phyloP scores from a whole-genome alignment of 805 yeast genomes.

The Barnettozyma vustinii region DNA sequence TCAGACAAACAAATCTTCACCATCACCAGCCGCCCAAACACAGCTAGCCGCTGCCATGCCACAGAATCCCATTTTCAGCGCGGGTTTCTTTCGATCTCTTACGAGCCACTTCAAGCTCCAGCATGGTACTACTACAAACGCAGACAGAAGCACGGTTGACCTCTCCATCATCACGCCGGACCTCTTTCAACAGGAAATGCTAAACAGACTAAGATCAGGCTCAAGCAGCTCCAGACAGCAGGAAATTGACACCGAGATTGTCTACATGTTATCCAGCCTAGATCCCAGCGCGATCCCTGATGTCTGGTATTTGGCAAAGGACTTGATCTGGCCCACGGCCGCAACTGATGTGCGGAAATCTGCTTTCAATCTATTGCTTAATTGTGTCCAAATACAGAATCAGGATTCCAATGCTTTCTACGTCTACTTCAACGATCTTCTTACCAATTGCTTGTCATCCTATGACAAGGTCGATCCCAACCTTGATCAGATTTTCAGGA shows the following conservation, averaged over 20 bases:
- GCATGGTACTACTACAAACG: slow-evolving; percentile 13
- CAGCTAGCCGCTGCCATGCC: slow-evolving; percentile 7
- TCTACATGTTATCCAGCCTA: slow-evolving; percentile 44
- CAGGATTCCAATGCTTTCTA: slow-evolving; percentile 43
- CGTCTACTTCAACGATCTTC: slow-evolving; percentile 56
- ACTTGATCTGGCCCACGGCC: slow-evolving; percentile 38
- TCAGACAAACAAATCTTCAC: not conserved
- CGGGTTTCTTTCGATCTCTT: slow-evolving; percentile 24
- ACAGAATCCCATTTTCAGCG: slow-evolving; percentile 8
- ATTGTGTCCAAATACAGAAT: slow-evolving; percentile 48
- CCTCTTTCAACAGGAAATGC: slow-evolving; percentile 33
- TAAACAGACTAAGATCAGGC: slow-evolving; percentile 35
- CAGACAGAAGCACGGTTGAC: slow-evolving; percentile 29
- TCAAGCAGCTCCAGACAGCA: slow-evolving; percentile 36
- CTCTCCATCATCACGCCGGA: slow-evolving; percentile 42
- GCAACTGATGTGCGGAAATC: slow-evolving; percentile 30
- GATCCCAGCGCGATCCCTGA: slow-evolving; percentile 60
- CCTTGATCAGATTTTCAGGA: slow-evolving; percentile 43
- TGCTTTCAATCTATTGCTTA: slow-evolving; percentile 46
- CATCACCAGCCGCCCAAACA: not conserved
- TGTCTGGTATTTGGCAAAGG: slow-evolving; percentile 67
- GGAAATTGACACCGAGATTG: slow-evolving; percentile 44
- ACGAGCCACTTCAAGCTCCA: slow-evolving; percentile 21
- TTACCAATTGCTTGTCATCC: slow-evolving; percentile 35
- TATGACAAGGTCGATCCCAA: slow-evolving; percentile 39